Conservation (phyloP, 768 basidiomycete genomes). For the Phanerodontia chrysosporium region DNA sequence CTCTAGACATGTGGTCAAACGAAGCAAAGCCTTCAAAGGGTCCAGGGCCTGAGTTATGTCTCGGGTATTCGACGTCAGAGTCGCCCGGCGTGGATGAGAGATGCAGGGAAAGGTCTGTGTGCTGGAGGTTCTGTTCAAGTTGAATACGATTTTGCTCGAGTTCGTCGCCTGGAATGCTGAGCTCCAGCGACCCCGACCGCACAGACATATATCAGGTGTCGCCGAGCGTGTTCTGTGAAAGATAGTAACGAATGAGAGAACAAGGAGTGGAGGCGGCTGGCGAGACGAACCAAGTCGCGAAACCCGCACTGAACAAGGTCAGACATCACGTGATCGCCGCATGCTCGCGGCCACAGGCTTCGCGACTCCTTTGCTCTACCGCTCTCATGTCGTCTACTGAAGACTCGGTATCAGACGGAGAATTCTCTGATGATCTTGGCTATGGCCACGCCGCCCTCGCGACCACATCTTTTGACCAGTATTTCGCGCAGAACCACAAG, state of each 20-base stretch:
- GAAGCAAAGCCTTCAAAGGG: constrained; percentile 57
- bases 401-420: constrained; percentile 1
- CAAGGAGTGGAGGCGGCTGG: background rate
- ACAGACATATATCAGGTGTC: constrained; percentile 9
- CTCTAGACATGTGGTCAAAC: constrained; percentile 52
- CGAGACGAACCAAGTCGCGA: constrained; percentile 1
- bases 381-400: background rate
- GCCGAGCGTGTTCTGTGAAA: background rate
- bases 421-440: constrained; percentile 3
- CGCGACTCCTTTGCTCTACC: background rate
- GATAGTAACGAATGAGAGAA: background rate
- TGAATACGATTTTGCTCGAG: constrained; percentile 73
- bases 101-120: constrained; percentile 68
- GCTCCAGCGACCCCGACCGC: constrained; percentile 27
- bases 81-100: constrained; percentile 50
- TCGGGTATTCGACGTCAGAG: constrained; percentile 63
- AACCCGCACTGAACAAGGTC: constrained; percentile 1
- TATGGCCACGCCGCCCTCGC: constrained; percentile 6
- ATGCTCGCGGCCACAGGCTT: background rate
- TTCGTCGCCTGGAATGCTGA: constrained; percentile 66
- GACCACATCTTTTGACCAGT: constrained; percentile 74
- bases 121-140: constrained; percentile 74
- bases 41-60: constrained; percentile 59
- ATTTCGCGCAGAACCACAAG: constrained; percentile 64
- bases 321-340: constrained; percentile 8